Evolutionary conservation across 106 monocot species (phyloP), one percentile per base, ranked within the genome.

Genomic region (Dendrobium catenatum): DNA sequence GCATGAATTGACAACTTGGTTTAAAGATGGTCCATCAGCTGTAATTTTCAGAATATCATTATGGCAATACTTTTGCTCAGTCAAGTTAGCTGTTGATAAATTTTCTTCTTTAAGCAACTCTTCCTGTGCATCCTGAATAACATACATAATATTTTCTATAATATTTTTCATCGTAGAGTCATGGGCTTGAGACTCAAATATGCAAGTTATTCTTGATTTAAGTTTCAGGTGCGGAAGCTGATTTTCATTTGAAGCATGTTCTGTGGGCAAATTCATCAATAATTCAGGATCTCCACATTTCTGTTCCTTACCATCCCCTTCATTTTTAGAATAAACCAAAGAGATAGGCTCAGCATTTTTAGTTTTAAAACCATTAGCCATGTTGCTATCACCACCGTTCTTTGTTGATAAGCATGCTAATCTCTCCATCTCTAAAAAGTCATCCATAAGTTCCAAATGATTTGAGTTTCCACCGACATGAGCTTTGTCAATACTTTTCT

Each of bases 401-500:
- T 89, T 85, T 73, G 82, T 80, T 76, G 92, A 83, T 80, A 81
- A 81, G 64, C 79, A 85, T 49, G 87, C 87, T 76, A 85, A 58
- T 46, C 40, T 90, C 86, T 90, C 90, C 90, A 90, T 90, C 73
- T 90, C 86, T 33, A 90, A 55, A 51, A 90, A 90, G 51, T 90
- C 90, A 78, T 90, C 86, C 87, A 90, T 90, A 27, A 86, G 77
- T 20, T 86, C 88, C 79, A 91, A 61, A 61, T 61, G 61, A 61
- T 6, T 61, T 6, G 61, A 61, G 61, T 22, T 44, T 4, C 40
- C 78, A 22, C 11, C 55, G 58, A 18, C 29, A 29, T 47, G 8
- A 73, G 55, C 56, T 64, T 4, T 17, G 43, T 76, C 54, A 40
- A 10, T 18, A 68, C 76, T 40, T 43, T 54, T 73, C 40, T 80